Evolutionary conservation across 148 eudicot genomes (phyloP).

Genomic region (Arctostaphylos glauca): DNA sequence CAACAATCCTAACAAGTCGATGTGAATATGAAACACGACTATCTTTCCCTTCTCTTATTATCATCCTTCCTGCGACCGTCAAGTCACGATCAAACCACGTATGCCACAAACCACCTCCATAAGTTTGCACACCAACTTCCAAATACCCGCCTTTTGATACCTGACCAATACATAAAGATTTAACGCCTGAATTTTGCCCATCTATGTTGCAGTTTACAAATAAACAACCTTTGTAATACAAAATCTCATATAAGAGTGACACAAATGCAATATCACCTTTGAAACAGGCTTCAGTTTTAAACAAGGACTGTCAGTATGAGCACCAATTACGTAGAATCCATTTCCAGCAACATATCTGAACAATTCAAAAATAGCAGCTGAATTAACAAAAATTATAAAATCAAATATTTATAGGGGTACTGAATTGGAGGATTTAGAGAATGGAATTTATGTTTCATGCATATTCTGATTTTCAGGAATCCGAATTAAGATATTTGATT

Average conservation of each 20-base stretch:
- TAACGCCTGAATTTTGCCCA: neutral
- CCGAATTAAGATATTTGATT: too few relatives aligned
- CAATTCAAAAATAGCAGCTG: conserved; percentile 3
- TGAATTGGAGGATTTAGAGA: too few relatives aligned
- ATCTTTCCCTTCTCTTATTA: conserved; percentile 63
- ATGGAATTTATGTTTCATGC: too few relatives aligned
- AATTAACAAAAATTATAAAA: neutral
- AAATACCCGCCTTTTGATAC: conserved; percentile 83
- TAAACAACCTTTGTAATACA: neutral
- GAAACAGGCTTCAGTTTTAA: conserved; percentile 87
- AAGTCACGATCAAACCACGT: conserved; percentile 99
- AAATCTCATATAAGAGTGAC: neutral
- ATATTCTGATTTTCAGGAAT: too few relatives aligned
- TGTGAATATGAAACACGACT: conserved; percentile 60
- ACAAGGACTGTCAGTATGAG: conserved; percentile 99
- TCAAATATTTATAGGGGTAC: neutral
- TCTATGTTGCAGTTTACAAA: neutral
- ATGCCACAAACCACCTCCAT: conserved; percentile 98
- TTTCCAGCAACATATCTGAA: conserved; percentile 88
- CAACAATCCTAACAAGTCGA: conserved; percentile 70
- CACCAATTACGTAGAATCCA: conserved; percentile 84
- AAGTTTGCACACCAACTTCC: conserved; percentile 89
- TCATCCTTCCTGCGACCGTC: conserved; percentile 84
- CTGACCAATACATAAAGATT: conserved; percentile 31
- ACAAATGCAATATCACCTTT: conserved; percentile 48